These are phyloP conservation scores for Gryganskiella cystojenkinii DNA, from an alignment of 192 early-diverging fungal species.

Conservation along the genomic window DNA sequence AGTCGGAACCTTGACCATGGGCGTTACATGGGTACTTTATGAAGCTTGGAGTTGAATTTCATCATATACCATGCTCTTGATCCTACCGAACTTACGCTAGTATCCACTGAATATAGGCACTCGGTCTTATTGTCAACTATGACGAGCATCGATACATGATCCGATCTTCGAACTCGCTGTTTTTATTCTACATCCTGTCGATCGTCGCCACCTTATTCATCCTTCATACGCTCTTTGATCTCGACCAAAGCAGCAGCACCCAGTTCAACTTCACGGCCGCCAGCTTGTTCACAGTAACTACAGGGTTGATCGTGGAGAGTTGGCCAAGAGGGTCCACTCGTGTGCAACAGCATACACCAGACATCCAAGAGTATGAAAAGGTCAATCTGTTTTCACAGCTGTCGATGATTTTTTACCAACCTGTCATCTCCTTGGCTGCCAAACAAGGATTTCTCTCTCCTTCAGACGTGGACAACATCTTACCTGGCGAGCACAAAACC, in stretches of 20 bases:
- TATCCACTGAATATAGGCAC: no score
- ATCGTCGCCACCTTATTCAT: neutral
- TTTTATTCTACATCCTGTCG: conserved; percentile 21
- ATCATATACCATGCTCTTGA: no score
- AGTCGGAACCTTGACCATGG: conserved; percentile 9
- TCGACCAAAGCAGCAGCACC: neutral
- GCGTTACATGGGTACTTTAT: conserved; percentile 18
- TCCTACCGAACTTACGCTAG: no score
- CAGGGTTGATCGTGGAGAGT: conserved; percentile 22
- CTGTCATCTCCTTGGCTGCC: conserved; percentile 34
- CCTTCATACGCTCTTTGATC: conserved; percentile 16
- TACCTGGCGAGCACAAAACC: conserved; percentile 24
- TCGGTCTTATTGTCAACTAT: conserved; percentile 23
- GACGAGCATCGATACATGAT: conserved; percentile 40
- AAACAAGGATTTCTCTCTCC: conserved; percentile 20
- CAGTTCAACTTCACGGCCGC: conserved; percentile 1
- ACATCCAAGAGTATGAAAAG: conserved; percentile 19
- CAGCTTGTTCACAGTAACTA: conserved; percentile 1
- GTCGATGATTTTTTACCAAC: conserved; percentile 29
- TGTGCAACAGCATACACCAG: conserved; percentile 22
- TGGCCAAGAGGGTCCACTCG: conserved; percentile 39
- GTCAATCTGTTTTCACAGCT: conserved; percentile 25
- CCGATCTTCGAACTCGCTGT: conserved; percentile 30
- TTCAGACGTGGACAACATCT: conserved; percentile 21
- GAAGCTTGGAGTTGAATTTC: no score